These are phyloP conservation scores for Aspergillus tubingensis DNA, from an alignment of 2,329 filamentous ascomycete genomes.

Conservation along the genomic window DNA sequence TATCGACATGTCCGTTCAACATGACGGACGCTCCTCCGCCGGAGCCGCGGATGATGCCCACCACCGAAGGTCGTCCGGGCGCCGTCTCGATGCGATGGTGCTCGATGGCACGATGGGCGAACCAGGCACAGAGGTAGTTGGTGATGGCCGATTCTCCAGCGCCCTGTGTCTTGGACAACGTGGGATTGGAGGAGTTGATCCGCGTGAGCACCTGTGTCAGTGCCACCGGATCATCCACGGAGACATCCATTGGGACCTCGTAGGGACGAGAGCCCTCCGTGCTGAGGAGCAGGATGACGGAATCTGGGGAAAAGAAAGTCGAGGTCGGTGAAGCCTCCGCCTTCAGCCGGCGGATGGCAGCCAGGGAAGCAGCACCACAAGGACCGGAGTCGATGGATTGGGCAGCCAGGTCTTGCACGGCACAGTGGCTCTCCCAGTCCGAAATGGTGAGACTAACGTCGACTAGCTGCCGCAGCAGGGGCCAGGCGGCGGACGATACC, in stretches of 20 bases:
- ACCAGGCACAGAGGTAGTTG: slow-evolving; percentile 52
- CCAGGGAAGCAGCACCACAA: slow-evolving; percentile 61
- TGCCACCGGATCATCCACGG: slow-evolving; percentile 43
- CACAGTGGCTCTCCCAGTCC: slow-evolving; percentile 63
- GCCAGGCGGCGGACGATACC: slow-evolving; percentile 66
- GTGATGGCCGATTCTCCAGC: slow-evolving; percentile 52
- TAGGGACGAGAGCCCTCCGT: slow-evolving; percentile 66
- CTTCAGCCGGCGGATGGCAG: slow-evolving; percentile 56
- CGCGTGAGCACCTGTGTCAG: slow-evolving; percentile 50
- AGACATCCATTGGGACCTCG: slow-evolving; percentile 44
- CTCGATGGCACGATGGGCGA: slow-evolving; percentile 55
- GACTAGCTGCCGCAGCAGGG: slow-evolving; percentile 58
- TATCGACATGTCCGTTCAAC: slow-evolving; percentile 58
- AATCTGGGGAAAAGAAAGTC: slow-evolving; percentile 44
- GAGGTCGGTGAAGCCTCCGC: slow-evolving; percentile 30
- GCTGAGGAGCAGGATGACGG: slow-evolving; percentile 65
- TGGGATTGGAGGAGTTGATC: slow-evolving; percentile 55
- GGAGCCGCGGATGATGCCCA: slow-evolving; percentile 51
- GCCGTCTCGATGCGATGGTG: slow-evolving; percentile 52
- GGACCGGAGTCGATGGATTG: slow-evolving; percentile 58
- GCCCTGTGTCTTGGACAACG: slow-evolving; percentile 44
- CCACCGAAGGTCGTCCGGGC: slow-evolving; percentile 52
- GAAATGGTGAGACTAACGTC: slow-evolving; percentile 63
- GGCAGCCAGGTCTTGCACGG: slow-evolving; percentile 55
- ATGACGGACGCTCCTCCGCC: slow-evolving; percentile 54